A percentile compares a stretch with the other conserved stretches of the same genome.
These are phyloP conservation scores for Sinapis alba DNA, from an alignment of 441 rosid species.

Conservation along the genomic window DNA sequence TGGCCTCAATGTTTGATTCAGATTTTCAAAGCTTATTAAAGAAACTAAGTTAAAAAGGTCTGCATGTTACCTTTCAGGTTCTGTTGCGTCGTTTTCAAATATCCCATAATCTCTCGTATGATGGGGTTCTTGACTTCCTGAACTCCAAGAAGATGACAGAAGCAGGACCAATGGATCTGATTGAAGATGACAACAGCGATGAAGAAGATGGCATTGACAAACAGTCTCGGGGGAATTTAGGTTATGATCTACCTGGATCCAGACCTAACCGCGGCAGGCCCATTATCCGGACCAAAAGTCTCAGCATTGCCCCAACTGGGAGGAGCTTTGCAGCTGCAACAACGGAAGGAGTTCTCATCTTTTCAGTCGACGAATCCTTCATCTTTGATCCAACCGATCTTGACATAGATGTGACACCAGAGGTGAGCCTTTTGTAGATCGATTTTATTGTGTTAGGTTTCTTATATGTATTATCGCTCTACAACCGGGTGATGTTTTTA, in stretches of 20 bases:
- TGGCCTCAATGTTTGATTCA: constrained; percentile 12
- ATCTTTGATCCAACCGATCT: constrained; percentile 98
- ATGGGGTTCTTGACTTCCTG: constrained; percentile 92
- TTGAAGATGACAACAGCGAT: constrained; percentile 85
- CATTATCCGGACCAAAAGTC: constrained; percentile 73
- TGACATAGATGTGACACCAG: constrained; percentile 96
- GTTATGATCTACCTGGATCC: constrained; percentile 91
- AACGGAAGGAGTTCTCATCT: constrained; percentile 93
- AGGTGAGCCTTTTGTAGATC: constrained; percentile 51
- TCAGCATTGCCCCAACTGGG: constrained; percentile 93
- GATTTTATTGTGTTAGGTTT: background rate
- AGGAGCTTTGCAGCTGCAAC: constrained; percentile 93
- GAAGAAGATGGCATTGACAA: constrained; percentile 83
- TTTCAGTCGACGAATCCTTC: constrained; percentile 86
- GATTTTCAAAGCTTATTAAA: constrained; percentile 15
- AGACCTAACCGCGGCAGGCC: constrained; percentile 85
- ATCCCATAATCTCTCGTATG: constrained; percentile 82
- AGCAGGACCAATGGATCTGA: constrained; percentile 92
- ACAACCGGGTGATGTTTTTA: background rate
- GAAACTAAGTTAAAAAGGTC: constrained; percentile 10
- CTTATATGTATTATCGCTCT: background rate
- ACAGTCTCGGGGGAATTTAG: constrained; percentile 74
- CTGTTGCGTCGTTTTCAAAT: constrained; percentile 84
- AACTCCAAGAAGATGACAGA: constrained; percentile 97
- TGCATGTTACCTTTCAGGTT: constrained; percentile 54